A percentile compares a stretch with the other conserved stretches of the same genome.
phyloP scores from a whole-genome alignment of 169 alveolate genomes.

The Plasmodium vinckei region DNA sequence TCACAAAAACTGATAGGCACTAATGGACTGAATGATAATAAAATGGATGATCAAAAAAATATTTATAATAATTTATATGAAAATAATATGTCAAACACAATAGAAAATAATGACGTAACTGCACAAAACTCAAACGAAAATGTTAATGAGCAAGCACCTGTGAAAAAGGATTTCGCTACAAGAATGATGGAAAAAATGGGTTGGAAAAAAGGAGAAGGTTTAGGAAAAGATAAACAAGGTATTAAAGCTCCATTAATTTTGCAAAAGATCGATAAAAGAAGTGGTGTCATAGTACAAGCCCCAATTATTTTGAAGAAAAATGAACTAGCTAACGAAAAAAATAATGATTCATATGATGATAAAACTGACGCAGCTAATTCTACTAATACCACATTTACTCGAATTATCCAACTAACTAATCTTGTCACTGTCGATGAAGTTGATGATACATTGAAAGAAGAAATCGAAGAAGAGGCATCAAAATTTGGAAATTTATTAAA shows the following conservation, averaged over 20 bases:
- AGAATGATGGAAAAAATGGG: conserved; percentile 93
- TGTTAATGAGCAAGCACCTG: conserved; percentile 48
- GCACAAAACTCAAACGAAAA: conserved; percentile 21
- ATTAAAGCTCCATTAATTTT: conserved; percentile 90
- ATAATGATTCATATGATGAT: conserved; percentile 52
- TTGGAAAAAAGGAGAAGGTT: conserved; percentile 92
- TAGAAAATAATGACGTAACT: conserved; percentile 26
- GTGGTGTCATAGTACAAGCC: conserved; percentile 88
- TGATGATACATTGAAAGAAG: conserved; percentile 82
- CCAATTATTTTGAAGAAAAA: conserved; percentile 68
- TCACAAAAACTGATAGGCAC: neutral
- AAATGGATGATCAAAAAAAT: conserved; percentile 11
- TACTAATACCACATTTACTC: conserved; percentile 69
- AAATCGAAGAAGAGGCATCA: conserved; percentile 85
- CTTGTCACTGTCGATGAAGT: conserved; percentile 82
- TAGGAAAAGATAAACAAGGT: conserved; percentile 91
- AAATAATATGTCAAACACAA: conserved; percentile 1
- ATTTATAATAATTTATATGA: neutral
- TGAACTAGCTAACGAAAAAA: conserved; percentile 28
- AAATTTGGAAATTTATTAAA: conserved; percentile 83
- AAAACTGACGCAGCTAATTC: conserved; percentile 72
- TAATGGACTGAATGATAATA: neutral
- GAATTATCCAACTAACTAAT: conserved; percentile 70
- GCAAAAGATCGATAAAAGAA: conserved; percentile 84
- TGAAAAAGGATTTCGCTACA: conserved; percentile 87